A percentile compares a stretch with the other conserved stretches of the same genome.
Conservation (phyloP, 1,284 basidiomycete species). For the Sanguinoderma infundibulare region DNA sequence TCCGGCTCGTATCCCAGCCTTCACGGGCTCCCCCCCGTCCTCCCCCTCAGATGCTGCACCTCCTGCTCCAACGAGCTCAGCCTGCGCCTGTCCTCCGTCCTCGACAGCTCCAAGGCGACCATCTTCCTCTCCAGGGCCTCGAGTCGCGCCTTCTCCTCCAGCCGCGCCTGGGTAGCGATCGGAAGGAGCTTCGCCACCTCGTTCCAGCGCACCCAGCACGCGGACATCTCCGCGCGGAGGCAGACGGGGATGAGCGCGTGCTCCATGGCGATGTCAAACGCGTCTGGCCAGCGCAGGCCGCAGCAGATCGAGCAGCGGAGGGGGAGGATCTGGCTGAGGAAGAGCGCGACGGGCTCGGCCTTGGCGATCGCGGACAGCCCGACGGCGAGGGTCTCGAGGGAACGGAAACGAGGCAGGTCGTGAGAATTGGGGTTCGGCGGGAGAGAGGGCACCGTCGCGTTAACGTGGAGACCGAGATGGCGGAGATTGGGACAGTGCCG, state of each 20-base stretch:
- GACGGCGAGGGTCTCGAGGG: slow-evolving; percentile 47
- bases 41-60: slow-evolving; percentile 47
- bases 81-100: slow-evolving; percentile 48
- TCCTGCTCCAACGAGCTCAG: slow-evolving; percentile 46
- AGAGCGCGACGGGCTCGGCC: slow-evolving; percentile 49
- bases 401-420: slow-evolving; percentile 37
- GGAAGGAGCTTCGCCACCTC: slow-evolving; percentile 34
- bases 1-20: background rate
- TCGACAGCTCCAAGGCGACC: slow-evolving; percentile 46
- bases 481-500: slow-evolving; percentile 52
- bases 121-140: slow-evolving; percentile 45
- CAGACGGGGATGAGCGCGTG: slow-evolving; percentile 29
- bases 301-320: slow-evolving; percentile 44
- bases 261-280: slow-evolving; percentile 35
- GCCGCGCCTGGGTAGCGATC: slow-evolving; percentile 30
- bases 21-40: slow-evolving; percentile 14
- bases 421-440: slow-evolving; percentile 4
- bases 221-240: slow-evolving; percentile 26
- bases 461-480: slow-evolving; percentile 57
- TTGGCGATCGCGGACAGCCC: slow-evolving; percentile 53
- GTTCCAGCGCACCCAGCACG: slow-evolving; percentile 28
- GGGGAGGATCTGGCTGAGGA: slow-evolving; percentile 54
- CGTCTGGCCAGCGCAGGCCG: slow-evolving; percentile 38
- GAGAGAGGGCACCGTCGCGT: slow-evolving; percentile 37
- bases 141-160: slow-evolving; percentile 43